A percentile compares a stretch with the other conserved stretches of the same genome.
Conservation (phyloP, 2,329 filamentous ascomycete species). For the Aspergillus sp. region DNA sequence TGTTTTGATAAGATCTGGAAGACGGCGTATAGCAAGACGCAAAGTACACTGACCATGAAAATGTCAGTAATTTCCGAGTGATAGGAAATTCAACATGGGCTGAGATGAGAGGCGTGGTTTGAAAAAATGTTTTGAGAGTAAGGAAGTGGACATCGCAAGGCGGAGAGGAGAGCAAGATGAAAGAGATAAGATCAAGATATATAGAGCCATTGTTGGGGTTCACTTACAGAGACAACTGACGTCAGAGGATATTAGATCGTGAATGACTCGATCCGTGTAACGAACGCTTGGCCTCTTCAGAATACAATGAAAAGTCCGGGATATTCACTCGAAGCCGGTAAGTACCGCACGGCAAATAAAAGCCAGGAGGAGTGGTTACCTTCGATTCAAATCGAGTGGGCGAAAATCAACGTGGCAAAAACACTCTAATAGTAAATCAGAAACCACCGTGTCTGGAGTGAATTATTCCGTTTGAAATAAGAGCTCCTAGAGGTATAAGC, state of each 20-base stretch:
- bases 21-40: not conserved
- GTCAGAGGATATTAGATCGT: not conserved
- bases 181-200: not conserved
- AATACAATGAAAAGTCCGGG: not conserved
- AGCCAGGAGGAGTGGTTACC: too few relatives aligned
- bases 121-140: too few relatives aligned
- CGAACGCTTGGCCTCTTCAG: not conserved
- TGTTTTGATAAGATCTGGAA: slow-evolving; percentile 5
- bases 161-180: not conserved
- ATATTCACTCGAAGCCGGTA: slow-evolving; percentile 5
- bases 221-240: slow-evolving; percentile 1
- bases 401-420: not conserved
- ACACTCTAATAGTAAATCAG: slow-evolving; percentile 8
- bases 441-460: not conserved
- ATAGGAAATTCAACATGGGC: not conserved
- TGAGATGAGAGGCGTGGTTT: too few relatives aligned
- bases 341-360: not conserved
- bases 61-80: not conserved
- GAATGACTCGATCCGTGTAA: not conserved
- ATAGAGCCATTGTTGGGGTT: not conserved
- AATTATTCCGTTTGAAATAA: not conserved
- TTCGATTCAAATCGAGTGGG: not conserved
- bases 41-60: not conserved
- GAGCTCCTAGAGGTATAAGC: slow-evolving; percentile 13
- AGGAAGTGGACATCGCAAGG: too few relatives aligned